These are phyloP conservation scores for Hemisphaericaspora lyxosophila DNA, from an alignment of 1,139 yeast species.

Conservation along the genomic window DNA sequence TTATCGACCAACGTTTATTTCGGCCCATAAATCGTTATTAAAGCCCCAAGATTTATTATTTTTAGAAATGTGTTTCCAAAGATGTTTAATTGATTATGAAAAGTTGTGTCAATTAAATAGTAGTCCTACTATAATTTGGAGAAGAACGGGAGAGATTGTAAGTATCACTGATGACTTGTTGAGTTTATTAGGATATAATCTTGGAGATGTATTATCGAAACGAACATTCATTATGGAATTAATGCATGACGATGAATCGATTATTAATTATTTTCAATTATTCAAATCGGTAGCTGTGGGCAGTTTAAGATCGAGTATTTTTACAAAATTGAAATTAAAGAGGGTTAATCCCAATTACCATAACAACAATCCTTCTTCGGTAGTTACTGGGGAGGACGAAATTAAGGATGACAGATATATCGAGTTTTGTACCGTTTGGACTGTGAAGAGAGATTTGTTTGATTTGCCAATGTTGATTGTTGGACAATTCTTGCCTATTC, in stretches of 20 bases:
- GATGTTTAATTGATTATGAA: constrained; percentile 68
- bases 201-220: constrained; percentile 48
- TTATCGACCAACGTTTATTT: constrained; percentile 68
- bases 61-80: constrained; percentile 67
- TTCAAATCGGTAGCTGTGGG: constrained; percentile 54
- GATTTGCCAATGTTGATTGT: constrained; percentile 71
- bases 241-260: constrained; percentile 50
- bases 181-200: constrained; percentile 57
- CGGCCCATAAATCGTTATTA: constrained; percentile 64
- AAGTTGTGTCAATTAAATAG: constrained; percentile 55
- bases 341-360: constrained; percentile 21
- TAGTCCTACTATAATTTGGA: constrained; percentile 74
- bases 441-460: constrained; percentile 79
- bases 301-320: constrained; percentile 48
- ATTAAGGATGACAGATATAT: constrained; percentile 27
- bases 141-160: constrained; percentile 75
- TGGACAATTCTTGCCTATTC: constrained; percentile 47
- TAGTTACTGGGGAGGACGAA: neutral
- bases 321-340: constrained; percentile 48
- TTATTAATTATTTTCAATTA: constrained; percentile 42
- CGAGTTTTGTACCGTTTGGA: constrained; percentile 61
- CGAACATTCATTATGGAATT: constrained; percentile 53
- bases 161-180: constrained; percentile 68
- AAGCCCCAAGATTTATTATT: constrained; percentile 66
- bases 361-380: neutral